Conservation (phyloP, 371 early-diverging fungal species). For the Apophysomyces sp. region DNA sequence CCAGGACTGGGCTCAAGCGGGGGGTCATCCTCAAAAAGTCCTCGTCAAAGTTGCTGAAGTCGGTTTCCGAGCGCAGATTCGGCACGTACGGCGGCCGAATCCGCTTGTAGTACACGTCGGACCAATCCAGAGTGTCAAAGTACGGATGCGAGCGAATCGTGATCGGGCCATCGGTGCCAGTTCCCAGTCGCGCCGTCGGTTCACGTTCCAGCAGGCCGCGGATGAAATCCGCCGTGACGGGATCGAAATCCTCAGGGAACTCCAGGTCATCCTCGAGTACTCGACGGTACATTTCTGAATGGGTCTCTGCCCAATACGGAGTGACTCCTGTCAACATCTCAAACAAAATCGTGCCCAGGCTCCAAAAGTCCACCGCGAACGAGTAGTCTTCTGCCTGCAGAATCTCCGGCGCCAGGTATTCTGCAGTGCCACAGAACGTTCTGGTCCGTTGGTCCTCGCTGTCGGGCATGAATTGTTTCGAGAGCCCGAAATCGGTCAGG, state of each 20-base stretch:
- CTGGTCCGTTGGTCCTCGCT: conserved; percentile 64
- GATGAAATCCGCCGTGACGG: conserved; percentile 60
- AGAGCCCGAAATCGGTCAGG: conserved; percentile 74
- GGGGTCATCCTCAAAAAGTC: conserved; percentile 56
- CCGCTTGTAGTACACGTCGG: conserved; percentile 57
- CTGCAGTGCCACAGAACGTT: conserved; percentile 96
- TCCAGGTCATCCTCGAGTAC: conserved; percentile 75
- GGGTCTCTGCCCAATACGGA: conserved; percentile 80
- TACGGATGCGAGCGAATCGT: conserved; percentile 70
- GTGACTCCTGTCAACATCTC: conserved; percentile 79
- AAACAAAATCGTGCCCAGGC: conserved; percentile 91
- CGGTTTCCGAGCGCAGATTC: conserved; percentile 46
- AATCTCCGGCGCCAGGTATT: conserved; percentile 92
- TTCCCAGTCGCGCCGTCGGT: conserved; percentile 63
- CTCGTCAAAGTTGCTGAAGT: conserved; percentile 66
- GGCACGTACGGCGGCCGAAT: conserved; percentile 61
- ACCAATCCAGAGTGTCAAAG: conserved; percentile 68
- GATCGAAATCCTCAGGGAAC: conserved; percentile 68
- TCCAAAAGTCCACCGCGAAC: conserved; percentile 95
- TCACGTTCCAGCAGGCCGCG: conserved; percentile 68
- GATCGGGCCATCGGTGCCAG: conserved; percentile 41
- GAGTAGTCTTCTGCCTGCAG: conserved; percentile 79
- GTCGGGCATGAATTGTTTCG: conserved; percentile 48
- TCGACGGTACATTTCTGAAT: conserved; percentile 78
- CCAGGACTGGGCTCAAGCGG: conserved; percentile 33